Evolutionary conservation across 179 eudicot species (phyloP).

Genomic region (Pouteria campechiana): DNA sequence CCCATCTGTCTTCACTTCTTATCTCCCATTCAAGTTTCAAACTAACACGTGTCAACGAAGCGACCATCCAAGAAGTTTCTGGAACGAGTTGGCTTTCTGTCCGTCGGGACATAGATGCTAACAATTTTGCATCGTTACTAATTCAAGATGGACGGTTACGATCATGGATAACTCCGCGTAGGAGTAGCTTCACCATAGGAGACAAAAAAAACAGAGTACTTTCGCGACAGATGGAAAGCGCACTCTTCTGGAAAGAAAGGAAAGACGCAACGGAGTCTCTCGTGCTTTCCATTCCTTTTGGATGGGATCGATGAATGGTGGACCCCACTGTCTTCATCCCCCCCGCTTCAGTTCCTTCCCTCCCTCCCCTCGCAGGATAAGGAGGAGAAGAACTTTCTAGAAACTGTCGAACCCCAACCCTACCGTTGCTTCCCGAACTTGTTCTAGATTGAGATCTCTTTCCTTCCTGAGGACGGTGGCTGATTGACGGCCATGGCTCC

Average conservation of each 20-base stretch:
- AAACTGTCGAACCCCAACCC: slow-evolving; percentile 2
- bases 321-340: neutral
- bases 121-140: neutral
- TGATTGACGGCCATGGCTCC: slow-evolving; percentile 25
- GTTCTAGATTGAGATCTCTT: too few species aligned
- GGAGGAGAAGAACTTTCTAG: slow-evolving; percentile 18
- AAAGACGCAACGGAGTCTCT: slow-evolving; percentile 6
- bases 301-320: too few species aligned
- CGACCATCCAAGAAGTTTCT: neutral
- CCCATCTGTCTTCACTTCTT: slow-evolving; percentile 1
- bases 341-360: neutral
- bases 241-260: slow-evolving; percentile 1
- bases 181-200: too few species aligned
- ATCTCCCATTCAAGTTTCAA: neutral
- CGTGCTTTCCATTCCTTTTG: neutral
- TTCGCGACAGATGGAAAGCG: too few species aligned
- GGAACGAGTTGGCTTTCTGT: neutral
- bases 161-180: too few species aligned
- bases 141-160: neutral
- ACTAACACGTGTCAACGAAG: neutral
- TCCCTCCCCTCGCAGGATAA: neutral
- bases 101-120: neutral
- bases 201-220: too few species aligned
- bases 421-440: neutral
- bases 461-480: neutral